These are phyloP conservation scores for Talaromyces marneffei DNA, from an alignment of 2,329 filamentous ascomycete genomes.

Conservation along the genomic window DNA sequence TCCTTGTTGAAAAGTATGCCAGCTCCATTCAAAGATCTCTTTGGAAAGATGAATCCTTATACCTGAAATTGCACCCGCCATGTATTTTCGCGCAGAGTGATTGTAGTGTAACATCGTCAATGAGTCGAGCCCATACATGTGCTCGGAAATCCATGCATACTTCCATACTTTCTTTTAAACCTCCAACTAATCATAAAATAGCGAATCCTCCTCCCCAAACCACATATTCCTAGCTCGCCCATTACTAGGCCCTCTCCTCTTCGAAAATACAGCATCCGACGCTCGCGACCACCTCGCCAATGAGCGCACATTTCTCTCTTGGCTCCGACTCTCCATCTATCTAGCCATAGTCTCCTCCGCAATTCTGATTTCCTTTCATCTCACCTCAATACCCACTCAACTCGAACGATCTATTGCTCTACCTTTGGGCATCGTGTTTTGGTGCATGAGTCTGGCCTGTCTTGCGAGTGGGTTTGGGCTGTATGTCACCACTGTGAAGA, in stretches of 20 bases:
- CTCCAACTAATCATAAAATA: constrained; percentile 12
- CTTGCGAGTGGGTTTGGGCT: constrained; percentile 73
- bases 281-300: constrained; percentile 62
- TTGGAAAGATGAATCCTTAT: neutral
- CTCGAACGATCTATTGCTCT: constrained; percentile 71
- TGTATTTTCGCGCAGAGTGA: neutral
- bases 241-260: constrained; percentile 55
- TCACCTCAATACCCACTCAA: constrained; percentile 64
- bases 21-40: neutral
- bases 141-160: neutral
- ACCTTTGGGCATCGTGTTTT: constrained; percentile 84
- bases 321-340: constrained; percentile 81
- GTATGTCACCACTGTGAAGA: constrained; percentile 76
- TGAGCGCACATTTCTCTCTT: constrained; percentile 76
- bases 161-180: constrained; percentile 1
- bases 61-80: neutral
- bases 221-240: constrained; percentile 51
- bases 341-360: constrained; percentile 85
- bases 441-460: constrained; percentile 72
- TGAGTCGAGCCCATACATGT: neutral
- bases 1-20: constrained; percentile 44
- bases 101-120: neutral
- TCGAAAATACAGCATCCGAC: constrained; percentile 62
- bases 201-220: constrained; percentile 26
- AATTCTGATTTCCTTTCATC: constrained; percentile 88